phyloP scores from a whole-genome alignment of 305 asterid species.

The Rubia tinctorum region DNA sequence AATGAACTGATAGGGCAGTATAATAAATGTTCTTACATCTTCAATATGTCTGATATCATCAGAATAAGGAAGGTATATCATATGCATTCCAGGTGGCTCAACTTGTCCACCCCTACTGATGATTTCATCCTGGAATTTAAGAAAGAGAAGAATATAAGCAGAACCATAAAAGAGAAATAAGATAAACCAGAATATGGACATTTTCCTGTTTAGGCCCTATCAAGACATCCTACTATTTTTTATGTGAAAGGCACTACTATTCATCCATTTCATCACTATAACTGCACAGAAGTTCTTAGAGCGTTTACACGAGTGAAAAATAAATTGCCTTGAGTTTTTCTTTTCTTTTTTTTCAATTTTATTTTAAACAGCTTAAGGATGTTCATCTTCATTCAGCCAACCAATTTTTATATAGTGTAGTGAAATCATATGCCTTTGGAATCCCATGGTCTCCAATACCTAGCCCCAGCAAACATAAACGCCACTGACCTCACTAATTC shows the following conservation, averaged over 20 bases:
- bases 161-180: background rate
- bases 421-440: background rate
- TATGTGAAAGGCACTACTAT: background rate
- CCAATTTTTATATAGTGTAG: background rate
- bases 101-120: slow-evolving; percentile 70
- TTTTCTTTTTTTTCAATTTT: background rate
- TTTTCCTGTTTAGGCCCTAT: background rate
- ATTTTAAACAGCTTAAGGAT: too few relatives aligned
- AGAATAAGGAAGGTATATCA: slow-evolving; percentile 90
- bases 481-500: background rate
- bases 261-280: slow-evolving; percentile 3
- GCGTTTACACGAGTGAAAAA: background rate
- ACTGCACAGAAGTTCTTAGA: background rate
- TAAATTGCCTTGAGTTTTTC: background rate
- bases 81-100: slow-evolving; percentile 98
- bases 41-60: slow-evolving; percentile 89
- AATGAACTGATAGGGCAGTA: background rate
- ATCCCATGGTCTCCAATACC: background rate
- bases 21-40: slow-evolving; percentile 48
- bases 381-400: background rate
- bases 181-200: background rate
- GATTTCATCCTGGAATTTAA: slow-evolving; percentile 70
- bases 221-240: background rate
- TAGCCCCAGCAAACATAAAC: background rate
- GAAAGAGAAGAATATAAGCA: slow-evolving; percentile 2